phyloP scores from a whole-genome alignment of 768 basidiomycete genomes.

The Rhizopogon rudus region DNA sequence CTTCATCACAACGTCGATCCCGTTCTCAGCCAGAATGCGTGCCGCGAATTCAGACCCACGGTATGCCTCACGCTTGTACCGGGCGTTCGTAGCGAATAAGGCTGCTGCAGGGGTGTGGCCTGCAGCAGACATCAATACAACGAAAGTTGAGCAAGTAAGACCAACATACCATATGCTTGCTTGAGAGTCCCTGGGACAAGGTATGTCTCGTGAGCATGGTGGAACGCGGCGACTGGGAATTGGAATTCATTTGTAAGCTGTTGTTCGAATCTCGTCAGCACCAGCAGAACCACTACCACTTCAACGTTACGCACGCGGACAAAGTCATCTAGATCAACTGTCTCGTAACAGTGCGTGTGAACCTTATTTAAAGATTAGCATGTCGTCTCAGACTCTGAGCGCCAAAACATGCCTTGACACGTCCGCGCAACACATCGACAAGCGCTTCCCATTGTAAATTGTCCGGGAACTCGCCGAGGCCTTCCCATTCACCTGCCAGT shows the following conservation, averaged over 20 bases:
- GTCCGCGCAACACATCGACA: constrained; percentile 80
- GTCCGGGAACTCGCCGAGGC: constrained; percentile 59
- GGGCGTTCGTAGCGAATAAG: constrained; percentile 74
- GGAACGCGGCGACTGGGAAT: constrained; percentile 76
- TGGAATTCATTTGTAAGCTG: constrained; percentile 91
- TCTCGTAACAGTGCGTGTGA: constrained; percentile 42
- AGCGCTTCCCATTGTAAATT: constrained; percentile 70
- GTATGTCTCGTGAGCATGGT: constrained; percentile 88
- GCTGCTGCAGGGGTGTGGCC: constrained; percentile 67
- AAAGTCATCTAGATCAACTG: constrained; percentile 66
- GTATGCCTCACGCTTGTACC: constrained; percentile 61
- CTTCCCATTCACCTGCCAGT: constrained; percentile 32
- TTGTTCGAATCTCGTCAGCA: not conserved
- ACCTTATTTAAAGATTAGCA: constrained; percentile 10
- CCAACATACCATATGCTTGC: constrained; percentile 44
- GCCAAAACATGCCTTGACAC: constrained; percentile 53
- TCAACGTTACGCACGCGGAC: constrained; percentile 45
- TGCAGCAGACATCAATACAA: constrained; percentile 9
- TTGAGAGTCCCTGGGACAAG: constrained; percentile 83
- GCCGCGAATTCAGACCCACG: constrained; percentile 62
- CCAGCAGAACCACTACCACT: not conserved
- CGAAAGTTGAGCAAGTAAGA: not conserved
- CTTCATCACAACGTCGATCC: constrained; percentile 60
- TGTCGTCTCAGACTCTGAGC: not conserved
- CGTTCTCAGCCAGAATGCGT: constrained; percentile 52